Conservation (phyloP, 2,329 filamentous ascomycete genomes). For the Pyrenophora tritici-repentis region DNA sequence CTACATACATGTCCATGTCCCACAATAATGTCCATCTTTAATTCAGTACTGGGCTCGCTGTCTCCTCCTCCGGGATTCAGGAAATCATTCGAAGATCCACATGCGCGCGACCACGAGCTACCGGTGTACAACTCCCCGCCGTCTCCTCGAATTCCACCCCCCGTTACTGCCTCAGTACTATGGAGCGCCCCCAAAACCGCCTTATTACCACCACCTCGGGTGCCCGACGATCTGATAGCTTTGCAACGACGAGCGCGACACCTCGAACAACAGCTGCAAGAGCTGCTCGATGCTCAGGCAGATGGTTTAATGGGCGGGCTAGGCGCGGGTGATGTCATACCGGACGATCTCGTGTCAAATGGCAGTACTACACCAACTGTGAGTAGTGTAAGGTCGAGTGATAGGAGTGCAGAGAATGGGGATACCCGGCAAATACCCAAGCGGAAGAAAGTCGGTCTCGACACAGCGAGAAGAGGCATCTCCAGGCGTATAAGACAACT, state of each 20-base stretch:
- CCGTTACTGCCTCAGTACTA: constrained; percentile 41
- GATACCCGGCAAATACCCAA: constrained; percentile 16
- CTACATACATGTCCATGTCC: background rate
- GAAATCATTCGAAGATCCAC: constrained; percentile 44
- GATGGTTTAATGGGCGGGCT: constrained; percentile 60
- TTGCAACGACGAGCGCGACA: constrained; percentile 59
- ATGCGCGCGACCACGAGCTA: constrained; percentile 42
- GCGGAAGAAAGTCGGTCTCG: constrained; percentile 64
- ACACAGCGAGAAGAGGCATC: constrained; percentile 68
- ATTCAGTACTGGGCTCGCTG: constrained; percentile 44
- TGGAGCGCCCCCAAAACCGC: constrained; percentile 35
- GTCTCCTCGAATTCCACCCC: constrained; percentile 42
- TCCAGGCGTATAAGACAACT: constrained; percentile 67
- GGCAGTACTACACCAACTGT: constrained; percentile 57
- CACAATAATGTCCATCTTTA: constrained; percentile 40
- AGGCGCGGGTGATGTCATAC: constrained; percentile 36
- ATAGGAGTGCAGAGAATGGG: constrained; percentile 26
- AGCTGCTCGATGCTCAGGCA: constrained; percentile 64
- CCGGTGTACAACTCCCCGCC: constrained; percentile 40
- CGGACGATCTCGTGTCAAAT: constrained; percentile 54
- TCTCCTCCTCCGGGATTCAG: constrained; percentile 42
- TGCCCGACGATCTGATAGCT: constrained; percentile 53
- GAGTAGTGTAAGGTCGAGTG: constrained; percentile 45
- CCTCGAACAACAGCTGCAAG: constrained; percentile 63
- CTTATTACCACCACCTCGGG: constrained; percentile 32